phyloP scores from a whole-genome alignment of 495 filamentous ascomycete genomes.

The Aspergillus saccharolyticus region DNA sequence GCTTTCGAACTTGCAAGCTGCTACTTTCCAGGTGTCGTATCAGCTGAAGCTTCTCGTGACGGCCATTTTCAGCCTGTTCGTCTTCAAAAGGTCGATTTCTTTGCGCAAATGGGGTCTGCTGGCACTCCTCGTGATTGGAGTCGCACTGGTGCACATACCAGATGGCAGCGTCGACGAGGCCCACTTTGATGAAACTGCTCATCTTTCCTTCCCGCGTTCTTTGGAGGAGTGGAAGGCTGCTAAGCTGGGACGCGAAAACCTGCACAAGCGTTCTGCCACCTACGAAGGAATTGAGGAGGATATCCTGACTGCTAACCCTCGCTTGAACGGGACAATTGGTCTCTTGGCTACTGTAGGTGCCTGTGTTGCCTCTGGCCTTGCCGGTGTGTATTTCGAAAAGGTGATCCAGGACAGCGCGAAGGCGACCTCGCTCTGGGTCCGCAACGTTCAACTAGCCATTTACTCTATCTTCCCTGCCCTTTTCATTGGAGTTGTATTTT shows the following conservation, averaged over 20 bases:
- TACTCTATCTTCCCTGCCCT: constrained; percentile 86
- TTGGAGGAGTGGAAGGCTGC: constrained; percentile 50
- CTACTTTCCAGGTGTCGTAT: constrained; percentile 87
- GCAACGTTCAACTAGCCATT: constrained; percentile 89
- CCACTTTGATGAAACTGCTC: constrained; percentile 43
- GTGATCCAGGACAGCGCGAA: constrained; percentile 76
- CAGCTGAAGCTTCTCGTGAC: constrained; percentile 91
- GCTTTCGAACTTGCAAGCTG: constrained; percentile 83
- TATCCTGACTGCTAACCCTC: constrained; percentile 53
- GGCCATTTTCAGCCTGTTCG: constrained; percentile 76
- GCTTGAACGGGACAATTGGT: constrained; percentile 73
- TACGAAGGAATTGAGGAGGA: constrained; percentile 93
- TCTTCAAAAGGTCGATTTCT: constrained; percentile 66
- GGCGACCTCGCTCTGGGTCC: constrained; percentile 74
- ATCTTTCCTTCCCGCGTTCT: constrained; percentile 68
- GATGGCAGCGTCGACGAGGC: constrained; percentile 43
- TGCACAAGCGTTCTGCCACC: constrained; percentile 78
- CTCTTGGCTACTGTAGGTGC: constrained; percentile 70
- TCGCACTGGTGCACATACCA: constrained; percentile 83
- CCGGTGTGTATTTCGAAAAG: constrained; percentile 92
- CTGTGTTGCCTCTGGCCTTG: constrained; percentile 73
- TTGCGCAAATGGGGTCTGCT: constrained; percentile 73
- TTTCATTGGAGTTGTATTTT: constrained; percentile 77
- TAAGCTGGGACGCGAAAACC: constrained; percentile 35
- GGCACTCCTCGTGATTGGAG: constrained; percentile 72